A percentile compares a stretch with the other conserved stretches of the same genome.
phyloP scores from a whole-genome alignment of 2,329 filamentous ascomycete species.

The Monosporascus cannonballus region DNA sequence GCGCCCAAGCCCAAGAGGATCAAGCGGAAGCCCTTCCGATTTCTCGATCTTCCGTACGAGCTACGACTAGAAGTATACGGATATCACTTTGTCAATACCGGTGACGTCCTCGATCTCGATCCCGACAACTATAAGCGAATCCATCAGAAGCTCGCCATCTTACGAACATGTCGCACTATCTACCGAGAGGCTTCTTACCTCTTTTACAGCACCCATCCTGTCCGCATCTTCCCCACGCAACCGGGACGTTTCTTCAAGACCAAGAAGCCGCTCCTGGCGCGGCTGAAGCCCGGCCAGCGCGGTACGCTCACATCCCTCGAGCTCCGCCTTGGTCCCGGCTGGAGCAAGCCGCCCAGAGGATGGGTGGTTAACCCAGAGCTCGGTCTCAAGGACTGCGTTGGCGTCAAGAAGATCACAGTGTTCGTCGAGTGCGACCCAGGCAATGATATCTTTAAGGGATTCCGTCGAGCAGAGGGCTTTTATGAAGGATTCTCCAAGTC shows the following conservation, averaged over 20 bases:
- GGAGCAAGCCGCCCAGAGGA: constrained; percentile 61
- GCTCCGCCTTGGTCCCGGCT: constrained; percentile 67
- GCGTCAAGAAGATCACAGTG: constrained; percentile 54
- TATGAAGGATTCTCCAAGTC: constrained; percentile 61
- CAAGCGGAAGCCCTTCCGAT: constrained; percentile 48
- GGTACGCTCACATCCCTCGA: constrained; percentile 57
- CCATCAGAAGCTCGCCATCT: constrained; percentile 51
- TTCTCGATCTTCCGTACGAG: constrained; percentile 64
- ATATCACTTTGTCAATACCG: constrained; percentile 50
- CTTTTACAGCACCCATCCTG: constrained; percentile 58
- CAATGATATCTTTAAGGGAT: constrained; percentile 60
- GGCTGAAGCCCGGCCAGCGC: constrained; percentile 56
- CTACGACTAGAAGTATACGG: constrained; percentile 64
- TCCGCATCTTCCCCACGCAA: constrained; percentile 62
- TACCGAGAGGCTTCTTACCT: constrained; percentile 58
- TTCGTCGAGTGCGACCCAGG: constrained; percentile 71
- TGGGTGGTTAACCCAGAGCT: constrained; percentile 64
- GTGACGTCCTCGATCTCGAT: constrained; percentile 58
- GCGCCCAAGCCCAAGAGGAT: constrained; percentile 23
- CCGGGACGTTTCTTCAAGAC: constrained; percentile 64
- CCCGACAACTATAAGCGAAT: constrained; percentile 59
- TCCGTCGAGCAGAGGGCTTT: constrained; percentile 58
- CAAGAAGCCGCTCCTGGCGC: constrained; percentile 64
- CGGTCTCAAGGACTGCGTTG: constrained; percentile 56
- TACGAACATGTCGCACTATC: constrained; percentile 55